A percentile compares a stretch with the other conserved stretches of the same genome.
These are phyloP conservation scores for Parascedosporium putredinis DNA, from an alignment of 2,329 filamentous ascomycete species.

Conservation along the genomic window DNA sequence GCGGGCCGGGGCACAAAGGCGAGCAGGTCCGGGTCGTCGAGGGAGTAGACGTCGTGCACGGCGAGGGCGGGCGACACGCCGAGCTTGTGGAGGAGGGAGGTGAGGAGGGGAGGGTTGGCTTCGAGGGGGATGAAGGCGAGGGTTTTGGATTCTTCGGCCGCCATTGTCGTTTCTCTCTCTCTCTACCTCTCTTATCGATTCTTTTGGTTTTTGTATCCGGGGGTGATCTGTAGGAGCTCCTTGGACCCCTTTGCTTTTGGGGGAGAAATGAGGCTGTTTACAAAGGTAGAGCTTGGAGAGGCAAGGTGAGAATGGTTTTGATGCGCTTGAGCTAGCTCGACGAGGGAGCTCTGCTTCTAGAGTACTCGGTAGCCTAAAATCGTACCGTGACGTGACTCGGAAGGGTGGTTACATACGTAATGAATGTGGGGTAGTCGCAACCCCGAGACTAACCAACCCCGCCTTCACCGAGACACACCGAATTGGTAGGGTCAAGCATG, in stretches of 20 bases:
- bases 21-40: slow-evolving; percentile 76
- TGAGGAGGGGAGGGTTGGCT: slow-evolving; percentile 84
- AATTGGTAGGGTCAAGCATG: no score
- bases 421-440: neutral
- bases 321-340: no score
- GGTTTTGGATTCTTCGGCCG: neutral
- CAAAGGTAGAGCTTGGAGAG: no score
- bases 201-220: no score
- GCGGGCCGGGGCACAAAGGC: slow-evolving; percentile 81
- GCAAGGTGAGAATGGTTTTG: no score
- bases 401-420: neutral
- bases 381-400: no score
- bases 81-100: slow-evolving; percentile 67
- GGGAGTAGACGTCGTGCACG: slow-evolving; percentile 86
- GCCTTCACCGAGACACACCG: neutral
- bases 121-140: slow-evolving; percentile 51
- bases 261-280: no score
- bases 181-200: no score
- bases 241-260: no score
- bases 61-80: slow-evolving; percentile 68
- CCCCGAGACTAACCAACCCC: neutral
- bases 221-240: no score
- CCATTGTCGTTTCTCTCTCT: neutral
- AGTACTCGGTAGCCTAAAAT: no score
- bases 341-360: no score